These are phyloP conservation scores for Scheffersomyces cryptocercus DNA, from an alignment of 1,139 yeast genomes.

Conservation along the genomic window DNA sequence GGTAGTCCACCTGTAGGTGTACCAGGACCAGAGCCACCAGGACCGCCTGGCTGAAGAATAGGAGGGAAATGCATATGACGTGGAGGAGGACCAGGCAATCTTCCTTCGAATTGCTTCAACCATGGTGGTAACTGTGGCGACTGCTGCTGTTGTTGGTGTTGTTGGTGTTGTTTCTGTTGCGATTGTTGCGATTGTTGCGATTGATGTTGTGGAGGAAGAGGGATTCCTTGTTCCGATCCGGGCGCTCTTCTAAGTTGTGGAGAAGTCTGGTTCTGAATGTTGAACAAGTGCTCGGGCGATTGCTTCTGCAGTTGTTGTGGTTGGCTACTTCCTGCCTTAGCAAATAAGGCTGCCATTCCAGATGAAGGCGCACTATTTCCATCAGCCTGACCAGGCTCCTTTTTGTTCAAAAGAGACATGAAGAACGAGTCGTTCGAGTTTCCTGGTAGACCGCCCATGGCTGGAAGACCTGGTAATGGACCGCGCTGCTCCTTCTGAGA, in stretches of 20 bases:
- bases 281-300: constrained; percentile 3
- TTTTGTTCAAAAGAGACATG: constrained; percentile 51
- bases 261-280: constrained; percentile 11
- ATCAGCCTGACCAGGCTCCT: constrained; percentile 15
- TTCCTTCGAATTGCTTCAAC: constrained; percentile 23
- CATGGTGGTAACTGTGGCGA: constrained; percentile 24
- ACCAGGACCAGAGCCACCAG: constrained; percentile 1
- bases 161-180: constrained; percentile 8
- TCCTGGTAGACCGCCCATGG: constrained; percentile 3
- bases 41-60: constrained; percentile 2
- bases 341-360: constrained; percentile 6
- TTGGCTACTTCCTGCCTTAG: constrained; percentile 6
- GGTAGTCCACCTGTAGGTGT: constrained; percentile 16
- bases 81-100: constrained; percentile 11
- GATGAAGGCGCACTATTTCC: constrained; percentile 1
- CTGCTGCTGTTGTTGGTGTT: constrained; percentile 6
- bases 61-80: constrained; percentile 9
- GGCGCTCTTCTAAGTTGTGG: constrained; percentile 15
- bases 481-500: too few species aligned
- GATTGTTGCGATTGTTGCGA: constrained; percentile 9
- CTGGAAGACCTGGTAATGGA: neutral
- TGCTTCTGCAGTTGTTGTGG: constrained; percentile 5
- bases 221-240: constrained; percentile 13
- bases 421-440: constrained; percentile 51
- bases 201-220: constrained; percentile 13